Base-by-base conservation (phyloP, 768 basidiomycete species). In the Hygrophorus pudorinus region DNA sequence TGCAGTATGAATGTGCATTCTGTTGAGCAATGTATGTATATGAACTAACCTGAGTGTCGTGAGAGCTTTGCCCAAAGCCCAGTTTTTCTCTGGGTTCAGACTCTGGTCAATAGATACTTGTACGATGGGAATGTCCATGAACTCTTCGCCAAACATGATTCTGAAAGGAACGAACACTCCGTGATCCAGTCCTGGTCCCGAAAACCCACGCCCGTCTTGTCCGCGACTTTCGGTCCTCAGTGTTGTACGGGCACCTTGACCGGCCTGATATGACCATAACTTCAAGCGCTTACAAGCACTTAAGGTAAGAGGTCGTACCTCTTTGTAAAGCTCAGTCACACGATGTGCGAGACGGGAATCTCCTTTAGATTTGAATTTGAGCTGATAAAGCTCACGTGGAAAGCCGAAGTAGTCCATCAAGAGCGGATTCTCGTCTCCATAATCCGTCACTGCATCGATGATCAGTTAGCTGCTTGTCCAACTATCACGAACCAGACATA, bases 121-220 rank as follows among this genome's bases (percentile, higher is more conserved):
- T 14, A 87, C 73, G 53, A 88, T 71, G 2, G 86, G 86, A 13
- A 88, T 62, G 4, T 71, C 67, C 18, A 56, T 68, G 45, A 79
- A 72, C 38, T 72, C 70, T 38, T 79, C 72, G 5, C 81, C 81
- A 53, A 88, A 87, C 85, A 88, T 88, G 47, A 81, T 56, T 36
- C 70, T 66, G 67, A 88, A 85, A 2, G 86, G 86, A 10, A 89
- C 66, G 56, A 87, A 88, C 36, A 87, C 83, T 17, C 85, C 86
- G 53, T 86, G 84, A 54, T 86, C 84, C 0, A 86, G 60, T 5
- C 84, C 85, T 0, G 81, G 73, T 0, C 79, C 81, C 37, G 53
- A 38, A 54, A 75, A 79, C 0, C 81, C 80, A 14, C 81, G 63
- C 8, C 83, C 85, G 50, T 86, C 83, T 44, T 58, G 51, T 2